Conservation (phyloP, 768 basidiomycete genomes). For the Boletus tomentosulus region DNA sequence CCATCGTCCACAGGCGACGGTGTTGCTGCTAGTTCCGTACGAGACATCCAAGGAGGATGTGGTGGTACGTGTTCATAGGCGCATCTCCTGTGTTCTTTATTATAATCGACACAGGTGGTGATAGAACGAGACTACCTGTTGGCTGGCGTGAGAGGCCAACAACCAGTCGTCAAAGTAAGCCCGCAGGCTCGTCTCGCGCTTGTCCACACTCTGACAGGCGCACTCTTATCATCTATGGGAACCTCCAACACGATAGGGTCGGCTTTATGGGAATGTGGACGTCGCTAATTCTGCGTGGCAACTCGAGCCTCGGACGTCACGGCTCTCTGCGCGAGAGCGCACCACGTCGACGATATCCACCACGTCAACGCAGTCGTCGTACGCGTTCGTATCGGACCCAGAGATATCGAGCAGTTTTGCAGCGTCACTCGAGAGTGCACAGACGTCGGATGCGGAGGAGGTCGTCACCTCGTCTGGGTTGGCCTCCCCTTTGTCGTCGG, state of each 20-base stretch:
- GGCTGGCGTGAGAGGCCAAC: constrained; percentile 66
- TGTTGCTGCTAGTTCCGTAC: constrained; percentile 69
- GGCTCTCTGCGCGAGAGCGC: constrained; percentile 57
- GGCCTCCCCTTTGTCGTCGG: constrained; percentile 60
- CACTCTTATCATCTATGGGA: neutral
- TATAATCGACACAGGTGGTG: constrained; percentile 45
- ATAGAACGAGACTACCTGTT: constrained; percentile 70
- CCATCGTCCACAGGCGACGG: constrained; percentile 54
- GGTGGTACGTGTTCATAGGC: constrained; percentile 41
- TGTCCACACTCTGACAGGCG: neutral
- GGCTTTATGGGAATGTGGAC: constrained; percentile 68
- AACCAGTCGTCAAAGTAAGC: constrained; percentile 69
- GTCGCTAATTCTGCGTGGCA: constrained; percentile 70
- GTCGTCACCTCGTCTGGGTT: constrained; percentile 49
- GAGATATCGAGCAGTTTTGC: constrained; percentile 85
- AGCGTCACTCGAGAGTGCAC: constrained; percentile 72
- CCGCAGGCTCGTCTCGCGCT: constrained; percentile 1
- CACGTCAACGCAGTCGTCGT: constrained; percentile 75
- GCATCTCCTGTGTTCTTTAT: neutral
- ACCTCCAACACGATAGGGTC: constrained; percentile 45
- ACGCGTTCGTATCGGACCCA: constrained; percentile 76
- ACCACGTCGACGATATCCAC: constrained; percentile 75
- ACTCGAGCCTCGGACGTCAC: constrained; percentile 60
- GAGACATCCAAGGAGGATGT: constrained; percentile 70
- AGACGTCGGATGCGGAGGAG: constrained; percentile 71